Evolutionary conservation across 202 grass and related monocot genomes (phyloP).

Genomic region (Musa balbisiana): DNA sequence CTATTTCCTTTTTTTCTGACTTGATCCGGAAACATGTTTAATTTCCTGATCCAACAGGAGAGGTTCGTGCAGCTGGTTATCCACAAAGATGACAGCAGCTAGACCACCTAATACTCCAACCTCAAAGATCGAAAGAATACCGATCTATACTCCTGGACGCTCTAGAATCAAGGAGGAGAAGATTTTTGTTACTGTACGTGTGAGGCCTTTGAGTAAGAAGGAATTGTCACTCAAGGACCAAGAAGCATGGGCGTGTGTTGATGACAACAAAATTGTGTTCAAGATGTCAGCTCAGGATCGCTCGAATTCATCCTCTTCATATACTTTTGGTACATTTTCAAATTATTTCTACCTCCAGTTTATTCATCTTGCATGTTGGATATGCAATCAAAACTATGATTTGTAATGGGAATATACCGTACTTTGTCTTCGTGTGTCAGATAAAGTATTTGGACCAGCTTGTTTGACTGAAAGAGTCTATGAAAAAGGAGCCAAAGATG

Average conservation of each 20-base stretch:
- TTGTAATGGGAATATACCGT: background rate
- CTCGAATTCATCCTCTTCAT: conserved; percentile 44
- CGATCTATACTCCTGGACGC: conserved; percentile 57
- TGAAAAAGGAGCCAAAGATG: conserved; percentile 72
- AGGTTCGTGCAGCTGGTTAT: background rate
- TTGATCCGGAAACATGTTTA: background rate
- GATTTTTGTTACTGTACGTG: conserved; percentile 93
- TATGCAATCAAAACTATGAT: conserved; percentile 5
- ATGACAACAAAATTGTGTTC: conserved; percentile 63
- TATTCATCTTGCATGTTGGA: background rate
- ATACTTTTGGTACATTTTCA: conserved; percentile 69
- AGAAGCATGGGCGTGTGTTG: conserved; percentile 59
- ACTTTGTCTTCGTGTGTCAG: conserved; percentile 13
- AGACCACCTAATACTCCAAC: conserved; percentile 58
- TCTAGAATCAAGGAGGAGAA: conserved; percentile 86
- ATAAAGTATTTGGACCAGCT: conserved; percentile 44
- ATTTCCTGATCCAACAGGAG: background rate
- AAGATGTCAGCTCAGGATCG: conserved; percentile 46
- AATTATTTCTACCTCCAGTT: background rate
- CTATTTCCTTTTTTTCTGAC: background rate
- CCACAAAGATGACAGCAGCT: conserved; percentile 34
- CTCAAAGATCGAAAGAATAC: conserved; percentile 69
- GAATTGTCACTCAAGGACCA: conserved; percentile 55
- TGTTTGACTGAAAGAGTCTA: conserved; percentile 55
- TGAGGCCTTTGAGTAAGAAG: conserved; percentile 77